Evolutionary conservation across 2,329 filamentous ascomycete genomes (phyloP), one percentile per base, ranked within the genome.

Genomic region (Talaromyces rugulosus): DNA sequence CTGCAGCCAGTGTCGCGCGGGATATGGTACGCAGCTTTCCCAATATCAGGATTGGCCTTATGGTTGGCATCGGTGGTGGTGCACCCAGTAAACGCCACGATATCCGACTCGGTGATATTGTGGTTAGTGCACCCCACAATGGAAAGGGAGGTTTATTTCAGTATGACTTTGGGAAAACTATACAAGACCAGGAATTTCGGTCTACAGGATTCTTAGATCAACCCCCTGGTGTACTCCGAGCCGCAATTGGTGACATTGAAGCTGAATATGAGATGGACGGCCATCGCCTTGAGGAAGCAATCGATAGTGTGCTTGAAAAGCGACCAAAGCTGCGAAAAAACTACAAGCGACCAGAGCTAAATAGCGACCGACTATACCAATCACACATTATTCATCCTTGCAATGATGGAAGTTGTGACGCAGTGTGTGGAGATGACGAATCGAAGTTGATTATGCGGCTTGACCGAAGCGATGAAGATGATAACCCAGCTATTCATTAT

Each of bases 61-160:
- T 82, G 74, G 78, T 82, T 2, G 80, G 80, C 23, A 77, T 81
- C 56, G 78, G 72, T 1, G 74, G 74, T 28, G 72, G 71, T 11
- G 68, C 59, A 33, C 71, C 70, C 2, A 68, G 63, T 51, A 1
- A 34, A 53, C 66, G 67, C 31, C 47, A 67, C 42, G 71, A 74
- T 62, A 72, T 74, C 30, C 68, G 70, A 6, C 69, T 75, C 1
- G 71, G 71, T 1, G 71, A 74, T 62, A 63, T 74, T 54, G 61
- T 63, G 31, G 53, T 63, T 5, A 63, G 56, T 33, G 34, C 58
- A 34, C 62, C 65, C 14, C 40, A 55, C 16, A 55, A 54, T 18
- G 65, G 58, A 28, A 42, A 61, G 9, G 61, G 65, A 2, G 66
- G 66, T 9, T 56, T 69, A 5, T 62, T 65, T 3, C 64, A 69